phyloP scores from a whole-genome alignment of 495 filamentous ascomycete species.

The Lophiostoma macrostomum region DNA sequence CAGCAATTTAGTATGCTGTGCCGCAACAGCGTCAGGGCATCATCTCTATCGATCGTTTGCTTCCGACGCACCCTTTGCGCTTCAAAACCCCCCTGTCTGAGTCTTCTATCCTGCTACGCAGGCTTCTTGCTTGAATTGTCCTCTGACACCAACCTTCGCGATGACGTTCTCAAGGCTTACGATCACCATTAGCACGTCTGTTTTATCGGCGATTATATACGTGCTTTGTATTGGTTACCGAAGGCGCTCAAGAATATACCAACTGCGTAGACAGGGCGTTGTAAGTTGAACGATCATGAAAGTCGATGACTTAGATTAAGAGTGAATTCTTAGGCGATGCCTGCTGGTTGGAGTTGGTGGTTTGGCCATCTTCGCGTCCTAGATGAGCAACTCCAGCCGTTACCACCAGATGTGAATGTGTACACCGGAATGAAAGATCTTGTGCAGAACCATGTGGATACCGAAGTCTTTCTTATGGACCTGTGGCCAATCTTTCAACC shows the following conservation, averaged over 20 bases:
- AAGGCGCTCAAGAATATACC: slow-evolving; percentile 17
- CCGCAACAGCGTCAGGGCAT: no score
- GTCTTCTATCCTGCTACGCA: no score
- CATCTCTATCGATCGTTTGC: no score
- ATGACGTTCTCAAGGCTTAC: neutral
- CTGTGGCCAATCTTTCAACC: slow-evolving; percentile 12
- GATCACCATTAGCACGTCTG: neutral
- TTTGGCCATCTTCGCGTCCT: slow-evolving; percentile 6
- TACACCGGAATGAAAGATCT: neutral
- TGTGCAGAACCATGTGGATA: neutral
- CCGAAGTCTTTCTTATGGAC: slow-evolving; percentile 12
- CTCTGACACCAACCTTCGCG: no score
- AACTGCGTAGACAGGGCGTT: slow-evolving; percentile 13
- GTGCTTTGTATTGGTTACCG: neutral
- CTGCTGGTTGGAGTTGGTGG: slow-evolving; percentile 11
- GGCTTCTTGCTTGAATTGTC: no score
- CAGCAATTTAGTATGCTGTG: no score
- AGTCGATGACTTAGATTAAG: neutral
- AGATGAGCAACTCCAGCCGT: neutral
- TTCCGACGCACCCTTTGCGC: no score
- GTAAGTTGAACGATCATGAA: neutral
- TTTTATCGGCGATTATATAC: no score
- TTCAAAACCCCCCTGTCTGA: no score
- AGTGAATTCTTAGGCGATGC: slow-evolving; percentile 8
- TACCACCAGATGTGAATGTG: slow-evolving; percentile 8